phyloP scores from a whole-genome alignment of 1,284 basidiomycete species.

The Vanrija sp. region DNA sequence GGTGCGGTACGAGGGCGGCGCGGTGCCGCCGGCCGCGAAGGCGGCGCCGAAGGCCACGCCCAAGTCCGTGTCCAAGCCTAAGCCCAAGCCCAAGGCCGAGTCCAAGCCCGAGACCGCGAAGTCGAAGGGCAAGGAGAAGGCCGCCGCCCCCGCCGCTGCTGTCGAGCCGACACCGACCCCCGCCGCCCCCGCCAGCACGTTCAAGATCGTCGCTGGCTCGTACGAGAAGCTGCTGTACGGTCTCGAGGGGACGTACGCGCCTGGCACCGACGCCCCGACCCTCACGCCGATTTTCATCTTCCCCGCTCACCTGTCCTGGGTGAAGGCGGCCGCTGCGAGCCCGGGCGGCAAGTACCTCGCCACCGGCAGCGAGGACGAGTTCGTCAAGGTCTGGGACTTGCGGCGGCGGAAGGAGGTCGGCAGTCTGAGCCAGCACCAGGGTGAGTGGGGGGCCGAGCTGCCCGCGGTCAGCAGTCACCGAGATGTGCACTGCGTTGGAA shows the following conservation, averaged over 20 bases:
- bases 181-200: constrained; percentile 50
- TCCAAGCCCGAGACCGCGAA: constrained; percentile 4
- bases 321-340: constrained; percentile 81
- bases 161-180: background rate
- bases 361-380: constrained; percentile 90
- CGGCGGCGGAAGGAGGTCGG: constrained; percentile 86
- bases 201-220: constrained; percentile 83
- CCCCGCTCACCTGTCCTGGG: constrained; percentile 89
- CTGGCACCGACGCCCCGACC: constrained; percentile 24
- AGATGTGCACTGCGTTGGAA: no score
- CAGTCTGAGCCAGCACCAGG: constrained; percentile 85
- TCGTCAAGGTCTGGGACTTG: constrained; percentile 96
- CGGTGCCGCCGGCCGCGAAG: background rate
- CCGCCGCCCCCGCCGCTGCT: background rate
- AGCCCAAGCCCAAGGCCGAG: constrained; percentile 15
- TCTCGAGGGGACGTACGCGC: constrained; percentile 60
- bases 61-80: constrained; percentile 11
- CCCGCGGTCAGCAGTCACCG: background rate
- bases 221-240: constrained; percentile 97
- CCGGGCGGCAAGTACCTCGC: constrained; percentile 94
- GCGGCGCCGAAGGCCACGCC: constrained; percentile 20
- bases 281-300: constrained; percentile 89
- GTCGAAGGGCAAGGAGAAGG: constrained; percentile 20
- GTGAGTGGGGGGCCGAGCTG: constrained; percentile 51
- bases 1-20: constrained; percentile 22